Evolutionary conservation across 1,284 basidiomycete genomes (phyloP), one percentile per base, ranked within the genome.

Genomic region (Puccinia hordei): DNA sequence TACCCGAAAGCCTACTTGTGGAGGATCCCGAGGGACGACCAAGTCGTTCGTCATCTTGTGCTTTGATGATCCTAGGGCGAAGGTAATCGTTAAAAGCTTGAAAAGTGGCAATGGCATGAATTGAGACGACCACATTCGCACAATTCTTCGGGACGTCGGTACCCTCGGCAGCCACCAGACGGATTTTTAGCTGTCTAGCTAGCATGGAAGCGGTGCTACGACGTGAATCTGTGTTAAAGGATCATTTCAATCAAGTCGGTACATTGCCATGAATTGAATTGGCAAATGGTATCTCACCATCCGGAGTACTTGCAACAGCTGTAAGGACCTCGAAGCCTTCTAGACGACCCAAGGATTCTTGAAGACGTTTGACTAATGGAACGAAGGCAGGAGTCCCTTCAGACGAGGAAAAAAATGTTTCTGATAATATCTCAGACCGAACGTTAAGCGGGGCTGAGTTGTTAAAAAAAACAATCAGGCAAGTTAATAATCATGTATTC

Each of bases 81-180:
- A 98, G 89, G 85, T 97, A 98, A 85, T 96, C 94, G 84, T 96
- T 93, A 44, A 98, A 88, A 0, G 94, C 93, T 86, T 95, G 93
- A 88, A 98, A 94, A 0, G 94, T 96, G 0, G 95, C 95, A 81
- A 98, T 96, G 2, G 94, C 95, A 84, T 97, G 95, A 81, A 98
- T 96, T 3, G 94, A 97, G 49, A 97, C 93, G 66, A 94, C 92
- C 83, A 98, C 92, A 82, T 93, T 93, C 83, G 92, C 91, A 80
- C 94, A 89, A 83, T 90, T 91, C 77, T 91, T 90, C 9, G 95
- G 94, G 35, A 95, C 89, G 82, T 95, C 93, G 0, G 92, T 90
- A 61, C 92, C 92, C 77, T 95, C 93, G 22, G 91, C 91, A 0
- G 94, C 93, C 44, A 93, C 89, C n/a, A 98, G 87, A 44, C 93